Conservation (phyloP, 305 asterid genomes). For the Petunia hybrid region DNA sequence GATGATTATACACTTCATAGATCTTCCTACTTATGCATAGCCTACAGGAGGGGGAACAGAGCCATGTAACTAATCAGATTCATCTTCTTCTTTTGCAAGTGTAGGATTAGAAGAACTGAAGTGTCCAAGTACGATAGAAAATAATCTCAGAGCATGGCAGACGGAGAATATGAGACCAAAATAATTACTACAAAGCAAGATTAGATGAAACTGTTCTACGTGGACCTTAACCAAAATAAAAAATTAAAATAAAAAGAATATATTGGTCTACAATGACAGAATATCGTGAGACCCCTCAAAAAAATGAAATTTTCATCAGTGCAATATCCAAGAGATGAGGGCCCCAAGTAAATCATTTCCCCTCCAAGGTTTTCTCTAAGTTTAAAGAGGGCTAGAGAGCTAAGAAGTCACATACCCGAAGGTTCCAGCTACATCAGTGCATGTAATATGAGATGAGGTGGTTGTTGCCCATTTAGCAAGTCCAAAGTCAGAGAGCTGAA, state of each 20-base stretch:
- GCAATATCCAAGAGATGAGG: not conserved
- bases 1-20: not conserved
- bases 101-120: not conserved
- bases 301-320: not conserved
- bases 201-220: not conserved
- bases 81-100: not conserved
- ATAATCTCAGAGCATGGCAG: not conserved
- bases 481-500: conserved; percentile 95
- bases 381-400: conserved; percentile 1
- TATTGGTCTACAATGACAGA: not conserved
- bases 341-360: not conserved
- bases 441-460: conserved; percentile 73
- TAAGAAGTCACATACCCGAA: conserved; percentile 66
- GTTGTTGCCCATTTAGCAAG: conserved; percentile 95
- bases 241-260: not conserved
- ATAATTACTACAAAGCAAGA: not conserved
- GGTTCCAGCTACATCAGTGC: conserved; percentile 92
- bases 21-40: not conserved
- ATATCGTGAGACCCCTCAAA: not conserved
- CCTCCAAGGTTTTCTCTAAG: conserved; percentile 2
- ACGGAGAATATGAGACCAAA: not conserved
- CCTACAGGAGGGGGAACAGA: not conserved
- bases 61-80: not conserved
- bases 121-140: not conserved
- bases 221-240: not conserved